phyloP scores from a whole-genome alignment of 768 basidiomycete genomes.

The Auriculariales sp. region DNA sequence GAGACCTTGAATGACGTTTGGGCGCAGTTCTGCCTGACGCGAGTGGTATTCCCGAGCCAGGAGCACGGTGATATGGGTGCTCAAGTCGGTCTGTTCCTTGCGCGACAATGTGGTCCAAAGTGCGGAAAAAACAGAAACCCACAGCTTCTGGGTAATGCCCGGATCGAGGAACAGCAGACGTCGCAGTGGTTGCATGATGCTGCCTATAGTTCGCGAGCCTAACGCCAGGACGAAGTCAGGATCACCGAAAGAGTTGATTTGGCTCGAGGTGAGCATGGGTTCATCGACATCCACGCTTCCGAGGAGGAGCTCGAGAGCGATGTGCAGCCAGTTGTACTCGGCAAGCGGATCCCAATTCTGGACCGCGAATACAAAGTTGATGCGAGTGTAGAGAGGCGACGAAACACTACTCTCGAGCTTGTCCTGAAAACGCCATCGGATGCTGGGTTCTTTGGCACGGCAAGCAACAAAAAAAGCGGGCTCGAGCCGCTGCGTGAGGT shows the following conservation, averaged over 20 bases:
- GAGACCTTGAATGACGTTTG: slow-evolving; percentile 86
- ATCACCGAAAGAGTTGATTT: slow-evolving; percentile 60
- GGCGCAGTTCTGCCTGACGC: slow-evolving; percentile 74
- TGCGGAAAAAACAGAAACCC: slow-evolving; percentile 78
- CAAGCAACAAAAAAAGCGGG: slow-evolving; percentile 88
- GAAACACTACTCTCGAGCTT: slow-evolving; percentile 82
- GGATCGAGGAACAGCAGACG: slow-evolving; percentile 72
- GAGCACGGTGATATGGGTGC: slow-evolving; percentile 77
- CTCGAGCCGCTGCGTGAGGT: slow-evolving; percentile 86
- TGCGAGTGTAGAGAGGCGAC: slow-evolving; percentile 60
- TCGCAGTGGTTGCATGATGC: slow-evolving; percentile 56
- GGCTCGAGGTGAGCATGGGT: slow-evolving; percentile 12
- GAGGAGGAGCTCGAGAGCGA: slow-evolving; percentile 79
- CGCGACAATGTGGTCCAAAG: slow-evolving; percentile 76
- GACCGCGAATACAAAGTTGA: slow-evolving; percentile 82
- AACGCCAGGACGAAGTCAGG: slow-evolving; percentile 68
- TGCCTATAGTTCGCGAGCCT: slow-evolving; percentile 48
- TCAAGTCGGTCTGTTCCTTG: slow-evolving; percentile 77
- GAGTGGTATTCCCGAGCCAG: slow-evolving; percentile 90
- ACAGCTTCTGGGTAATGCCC: slow-evolving; percentile 61
- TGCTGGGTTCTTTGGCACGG: slow-evolving; percentile 59
- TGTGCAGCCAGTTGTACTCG: slow-evolving; percentile 87
- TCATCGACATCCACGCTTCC: slow-evolving; percentile 44
- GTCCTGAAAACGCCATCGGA: slow-evolving; percentile 80
- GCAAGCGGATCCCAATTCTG: slow-evolving; percentile 91